Evolutionary conservation across 306 rosid species (phyloP).

Genomic region (peach (Prunus persica)): DNA sequence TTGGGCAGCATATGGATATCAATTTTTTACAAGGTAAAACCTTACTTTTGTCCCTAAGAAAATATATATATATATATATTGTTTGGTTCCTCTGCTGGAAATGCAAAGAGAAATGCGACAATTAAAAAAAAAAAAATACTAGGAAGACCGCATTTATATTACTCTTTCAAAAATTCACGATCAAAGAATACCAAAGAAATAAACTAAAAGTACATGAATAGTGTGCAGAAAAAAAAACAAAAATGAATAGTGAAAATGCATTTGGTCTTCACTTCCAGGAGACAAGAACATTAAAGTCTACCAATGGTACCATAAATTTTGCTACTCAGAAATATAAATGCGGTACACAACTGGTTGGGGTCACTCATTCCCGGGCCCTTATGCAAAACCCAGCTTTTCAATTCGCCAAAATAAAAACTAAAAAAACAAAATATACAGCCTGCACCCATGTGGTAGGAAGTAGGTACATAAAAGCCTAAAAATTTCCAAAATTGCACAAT

Average conservation of each 20-base stretch:
- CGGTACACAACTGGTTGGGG: not conserved
- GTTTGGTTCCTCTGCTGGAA: too few relatives aligned
- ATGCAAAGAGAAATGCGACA: too few relatives aligned
- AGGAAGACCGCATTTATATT: too few relatives aligned
- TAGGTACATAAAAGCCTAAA: not conserved
- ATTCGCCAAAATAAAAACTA: not conserved
- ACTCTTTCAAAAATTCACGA: too few relatives aligned
- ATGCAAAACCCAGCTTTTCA: not conserved
- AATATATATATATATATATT: too few relatives aligned
- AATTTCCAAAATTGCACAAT: not conserved
- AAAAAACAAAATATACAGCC: not conserved
- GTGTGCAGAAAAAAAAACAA: too few relatives aligned
- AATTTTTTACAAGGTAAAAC: too few relatives aligned
- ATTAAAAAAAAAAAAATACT: too few relatives aligned
- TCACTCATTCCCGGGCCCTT: not conserved
- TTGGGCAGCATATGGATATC: too few relatives aligned
- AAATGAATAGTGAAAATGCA: not conserved
- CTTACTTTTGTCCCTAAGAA: too few relatives aligned
- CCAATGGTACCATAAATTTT: slow-evolving; percentile 11
- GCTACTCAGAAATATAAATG: slow-evolving; percentile 20
- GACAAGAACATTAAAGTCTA: not conserved
- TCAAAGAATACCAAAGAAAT: too few relatives aligned
- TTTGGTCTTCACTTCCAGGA: not conserved
- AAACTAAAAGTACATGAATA: not conserved
- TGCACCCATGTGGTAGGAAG: slow-evolving; percentile 11